Conservation (phyloP, 345 rosid genomes). For the sweet orange (Citrus sinensis) region DVS_A1.0 CM039166.1:20326501-20327000, state of each 20-base stretch:
- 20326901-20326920: constrained; percentile 55
- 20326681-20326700: constrained; percentile 50
- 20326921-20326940: constrained; percentile 53
- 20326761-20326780: constrained; percentile 51
- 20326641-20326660: constrained; percentile 49
- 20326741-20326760: constrained; percentile 62
- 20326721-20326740: constrained; percentile 44
- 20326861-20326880: constrained; percentile 59
- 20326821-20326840: neutral
- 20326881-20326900: constrained; percentile 69
- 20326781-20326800: constrained; percentile 43
- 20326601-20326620: constrained; percentile 55
- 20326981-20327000: constrained; percentile 51
- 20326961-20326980: constrained; percentile 34
- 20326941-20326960: constrained; percentile 45
- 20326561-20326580: constrained; percentile 48
- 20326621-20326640: constrained; percentile 41
- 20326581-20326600: constrained; percentile 33
- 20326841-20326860: constrained; percentile 11
- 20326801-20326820: constrained; percentile 31
- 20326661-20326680: constrained; percentile 40
- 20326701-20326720: constrained; percentile 42
- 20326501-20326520: constrained; percentile 46
- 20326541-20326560: constrained; percentile 49
- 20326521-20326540: constrained; percentile 58